A percentile compares a stretch with the other conserved stretches of the same genome.
phyloP scores from a whole-genome alignment of 257 asterid genomes.

The Jasminum sambac region DNA sequence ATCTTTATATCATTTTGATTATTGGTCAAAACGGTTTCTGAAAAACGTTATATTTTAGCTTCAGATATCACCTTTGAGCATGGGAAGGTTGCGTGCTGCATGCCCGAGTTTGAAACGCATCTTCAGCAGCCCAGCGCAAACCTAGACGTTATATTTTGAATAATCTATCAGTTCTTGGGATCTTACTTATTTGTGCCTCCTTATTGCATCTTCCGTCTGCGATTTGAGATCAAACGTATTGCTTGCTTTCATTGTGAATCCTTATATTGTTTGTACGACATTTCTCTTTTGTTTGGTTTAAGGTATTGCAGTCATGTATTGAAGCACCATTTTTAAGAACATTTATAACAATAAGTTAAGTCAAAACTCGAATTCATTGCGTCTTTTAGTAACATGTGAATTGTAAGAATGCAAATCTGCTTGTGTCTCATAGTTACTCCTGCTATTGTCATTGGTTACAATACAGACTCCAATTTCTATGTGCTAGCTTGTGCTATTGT shows the following conservation, averaged over 20 bases:
- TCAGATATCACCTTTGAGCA: constrained; percentile 75
- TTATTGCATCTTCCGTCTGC: constrained; percentile 8
- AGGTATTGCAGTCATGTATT: background rate
- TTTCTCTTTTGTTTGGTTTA: background rate
- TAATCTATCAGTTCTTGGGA: background rate
- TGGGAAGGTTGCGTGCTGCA: constrained; percentile 59
- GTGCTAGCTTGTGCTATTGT: too few species aligned
- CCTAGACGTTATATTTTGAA: constrained; percentile 13
- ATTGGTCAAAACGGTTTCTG: background rate
- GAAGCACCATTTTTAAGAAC: background rate
- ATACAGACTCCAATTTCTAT: constrained; percentile 62
- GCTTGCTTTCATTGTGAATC: background rate
- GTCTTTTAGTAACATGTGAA: background rate
- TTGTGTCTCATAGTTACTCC: too few species aligned
- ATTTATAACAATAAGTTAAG: background rate
- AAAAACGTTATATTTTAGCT: background rate
- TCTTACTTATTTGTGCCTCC: background rate
- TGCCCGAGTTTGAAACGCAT: constrained; percentile 91
- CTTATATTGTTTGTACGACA: background rate
- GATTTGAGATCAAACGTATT: constrained; percentile 1
- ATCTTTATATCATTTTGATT: background rate
- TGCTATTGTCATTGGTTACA: too few species aligned
- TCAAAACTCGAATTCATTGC: background rate
- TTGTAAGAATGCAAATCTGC: too few species aligned
- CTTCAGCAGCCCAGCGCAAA: constrained; percentile 67